phyloP scores from a whole-genome alignment of 768 basidiomycete species.

The Pleurotus djamor region DNA sequence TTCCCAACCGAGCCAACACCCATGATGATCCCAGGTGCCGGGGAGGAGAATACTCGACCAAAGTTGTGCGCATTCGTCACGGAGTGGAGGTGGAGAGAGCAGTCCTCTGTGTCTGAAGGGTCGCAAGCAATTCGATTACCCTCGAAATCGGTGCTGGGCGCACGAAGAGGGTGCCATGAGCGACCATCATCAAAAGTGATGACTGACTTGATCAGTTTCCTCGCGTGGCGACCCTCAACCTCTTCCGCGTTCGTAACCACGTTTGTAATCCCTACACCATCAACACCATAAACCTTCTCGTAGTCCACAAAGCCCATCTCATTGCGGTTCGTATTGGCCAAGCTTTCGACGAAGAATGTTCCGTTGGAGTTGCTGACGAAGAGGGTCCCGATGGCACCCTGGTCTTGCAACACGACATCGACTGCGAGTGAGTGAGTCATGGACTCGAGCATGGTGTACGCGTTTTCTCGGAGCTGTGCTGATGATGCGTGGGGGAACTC shows the following conservation, averaged over 20 bases:
- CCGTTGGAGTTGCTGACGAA: slow-evolving; percentile 97
- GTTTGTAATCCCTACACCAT: slow-evolving; percentile 92
- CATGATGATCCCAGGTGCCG: slow-evolving; percentile 94
- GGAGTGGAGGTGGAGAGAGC: slow-evolving; percentile 90
- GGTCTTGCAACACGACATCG: slow-evolving; percentile 81
- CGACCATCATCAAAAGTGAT: slow-evolving; percentile 94
- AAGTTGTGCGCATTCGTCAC: slow-evolving; percentile 92
- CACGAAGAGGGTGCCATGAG: slow-evolving; percentile 68
- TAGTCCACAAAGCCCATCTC: slow-evolving; percentile 88
- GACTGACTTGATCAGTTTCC: slow-evolving; percentile 72
- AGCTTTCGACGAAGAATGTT: slow-evolving; percentile 88
- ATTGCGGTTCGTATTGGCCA: slow-evolving; percentile 93
- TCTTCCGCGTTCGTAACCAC: slow-evolving; percentile 81
- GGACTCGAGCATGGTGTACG: slow-evolving; percentile 94
- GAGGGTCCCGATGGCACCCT: slow-evolving; percentile 75
- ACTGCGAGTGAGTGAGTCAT: slow-evolving; percentile 93
- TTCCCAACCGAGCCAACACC: slow-evolving; percentile 91
- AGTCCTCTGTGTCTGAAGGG: slow-evolving; percentile 49
- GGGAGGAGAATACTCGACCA: slow-evolving; percentile 91
- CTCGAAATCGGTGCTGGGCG: slow-evolving; percentile 55
- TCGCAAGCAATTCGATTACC: slow-evolving; percentile 68
- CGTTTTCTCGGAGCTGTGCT: slow-evolving; percentile 81
- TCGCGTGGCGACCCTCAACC: slow-evolving; percentile 66
- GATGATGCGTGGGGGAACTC: slow-evolving; percentile 90
- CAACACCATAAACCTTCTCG: slow-evolving; percentile 82